These are phyloP conservation scores for Candida coquimbonensis DNA, from an alignment of 805 yeast species.

Conservation along the genomic window DNA sequence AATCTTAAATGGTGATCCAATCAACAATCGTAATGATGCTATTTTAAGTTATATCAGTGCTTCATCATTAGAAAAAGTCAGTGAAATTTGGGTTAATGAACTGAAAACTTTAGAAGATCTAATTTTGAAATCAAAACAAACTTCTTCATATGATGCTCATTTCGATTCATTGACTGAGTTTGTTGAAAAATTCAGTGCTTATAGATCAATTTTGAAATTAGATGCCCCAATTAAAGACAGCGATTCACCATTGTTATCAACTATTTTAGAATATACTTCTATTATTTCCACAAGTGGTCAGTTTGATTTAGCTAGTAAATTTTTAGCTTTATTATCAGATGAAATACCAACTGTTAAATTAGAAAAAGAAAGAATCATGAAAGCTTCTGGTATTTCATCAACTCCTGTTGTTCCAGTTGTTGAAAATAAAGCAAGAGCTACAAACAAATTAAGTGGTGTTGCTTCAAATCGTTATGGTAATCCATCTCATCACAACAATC, in stretches of 20 bases:
- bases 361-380: slow-evolving; percentile 73
- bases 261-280: slow-evolving; percentile 76
- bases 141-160: slow-evolving; percentile 75
- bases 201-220: slow-evolving; percentile 42
- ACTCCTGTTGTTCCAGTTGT: neutral
- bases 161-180: slow-evolving; percentile 73
- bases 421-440: neutral
- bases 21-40: slow-evolving; percentile 63
- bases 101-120: slow-evolving; percentile 40
- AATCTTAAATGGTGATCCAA: slow-evolving; percentile 40
- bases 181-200: slow-evolving; percentile 78
- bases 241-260: slow-evolving; percentile 30
- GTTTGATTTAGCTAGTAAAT: slow-evolving; percentile 69
- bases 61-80: slow-evolving; percentile 68
- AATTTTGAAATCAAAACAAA: slow-evolving; percentile 29
- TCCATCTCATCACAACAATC: slow-evolving; percentile 2
- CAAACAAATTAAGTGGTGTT: slow-evolving; percentile 3
- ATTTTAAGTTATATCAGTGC: slow-evolving; percentile 75
- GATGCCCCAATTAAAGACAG: slow-evolving; percentile 21
- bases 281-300: slow-evolving; percentile 77
- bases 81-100: slow-evolving; percentile 81
- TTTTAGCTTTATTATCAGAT: slow-evolving; percentile 66
- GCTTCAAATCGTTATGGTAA: slow-evolving; percentile 16
- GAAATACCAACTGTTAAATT: slow-evolving; percentile 60
- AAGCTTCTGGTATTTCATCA: slow-evolving; percentile 44